Percentiles rank a stretch among this genome's conserved stretches.
phyloP scores from a whole-genome alignment of 75 land plant species.

The Larix kaempferi region DNA sequence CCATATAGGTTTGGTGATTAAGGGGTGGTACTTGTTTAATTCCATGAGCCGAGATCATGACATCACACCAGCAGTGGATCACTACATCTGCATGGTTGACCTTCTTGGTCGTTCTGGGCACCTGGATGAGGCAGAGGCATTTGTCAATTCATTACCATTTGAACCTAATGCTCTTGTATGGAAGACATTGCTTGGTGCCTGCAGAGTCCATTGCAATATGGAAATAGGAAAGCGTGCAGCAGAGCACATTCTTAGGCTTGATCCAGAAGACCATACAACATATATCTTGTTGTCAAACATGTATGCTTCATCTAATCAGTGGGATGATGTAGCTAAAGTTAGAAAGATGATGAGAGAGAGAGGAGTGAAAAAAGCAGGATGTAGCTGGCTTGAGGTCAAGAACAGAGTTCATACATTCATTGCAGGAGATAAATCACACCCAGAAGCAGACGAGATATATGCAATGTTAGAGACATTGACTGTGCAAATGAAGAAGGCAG shows the following conservation, averaged over 20 bases:
- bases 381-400: conserved; percentile 14
- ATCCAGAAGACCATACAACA: conserved; percentile 12
- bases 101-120: conserved; percentile 19
- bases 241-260: background rate
- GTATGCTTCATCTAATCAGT: conserved; percentile 12
- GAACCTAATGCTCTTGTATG: conserved; percentile 6
- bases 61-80: conserved; percentile 12
- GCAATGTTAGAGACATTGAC: conserved; percentile 8
- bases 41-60: conserved; percentile 11
- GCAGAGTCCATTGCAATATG: conserved; percentile 6
- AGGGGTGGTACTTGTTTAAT: conserved; percentile 7
- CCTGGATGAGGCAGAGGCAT: conserved; percentile 12
- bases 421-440: conserved; percentile 13
- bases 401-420: conserved; percentile 16
- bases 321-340: conserved; percentile 11
- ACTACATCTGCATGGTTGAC: conserved; percentile 22
- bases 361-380: conserved; percentile 1
- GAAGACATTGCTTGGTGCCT: conserved; percentile 15
- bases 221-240: conserved; percentile 10
- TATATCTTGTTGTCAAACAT: conserved; percentile 11
- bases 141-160: conserved; percentile 7
- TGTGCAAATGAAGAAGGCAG: conserved; percentile 13
- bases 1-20: conserved; percentile 9
- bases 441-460: conserved; percentile 14
- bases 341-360: conserved; percentile 11